phyloP scores from a whole-genome alignment of 495 filamentous ascomycete genomes.

The Hypoxylon crocopeplum region DNA sequence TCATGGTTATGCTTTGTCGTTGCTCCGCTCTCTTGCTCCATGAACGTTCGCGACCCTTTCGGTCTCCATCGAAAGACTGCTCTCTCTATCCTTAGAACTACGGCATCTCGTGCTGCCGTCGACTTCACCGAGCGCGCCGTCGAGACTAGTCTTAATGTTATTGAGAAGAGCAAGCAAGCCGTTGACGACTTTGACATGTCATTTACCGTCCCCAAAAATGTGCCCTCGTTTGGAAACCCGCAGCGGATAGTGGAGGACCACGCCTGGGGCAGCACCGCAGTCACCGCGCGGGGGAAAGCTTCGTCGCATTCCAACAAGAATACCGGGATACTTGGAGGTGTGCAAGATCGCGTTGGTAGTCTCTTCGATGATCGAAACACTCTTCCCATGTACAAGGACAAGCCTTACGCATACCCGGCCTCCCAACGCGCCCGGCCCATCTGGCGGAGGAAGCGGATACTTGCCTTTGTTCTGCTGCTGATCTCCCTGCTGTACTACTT shows the following conservation, averaged over 20 bases:
- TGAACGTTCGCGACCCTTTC: constrained; percentile 63
- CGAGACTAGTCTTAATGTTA: constrained; percentile 49
- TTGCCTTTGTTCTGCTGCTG: constrained; percentile 48
- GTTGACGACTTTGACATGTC: constrained; percentile 64
- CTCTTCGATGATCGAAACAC: constrained; percentile 63
- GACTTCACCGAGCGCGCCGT: constrained; percentile 49
- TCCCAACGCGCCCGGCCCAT: constrained; percentile 56
- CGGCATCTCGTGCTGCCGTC: constrained; percentile 47
- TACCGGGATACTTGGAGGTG: constrained; percentile 51
- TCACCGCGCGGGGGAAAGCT: constrained; percentile 31
- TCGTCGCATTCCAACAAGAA: constrained; percentile 35
- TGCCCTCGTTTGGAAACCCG: constrained; percentile 73
- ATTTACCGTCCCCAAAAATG: constrained; percentile 69
- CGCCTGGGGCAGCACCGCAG: constrained; percentile 63
- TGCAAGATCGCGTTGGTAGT: constrained; percentile 52
- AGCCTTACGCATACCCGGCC: constrained; percentile 77
- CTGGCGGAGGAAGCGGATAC: constrained; percentile 59
- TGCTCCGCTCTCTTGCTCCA: constrained; percentile 37
- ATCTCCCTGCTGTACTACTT: constrained; percentile 65
- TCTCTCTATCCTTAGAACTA: constrained; percentile 52
- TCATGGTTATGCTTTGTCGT: constrained; percentile 18
- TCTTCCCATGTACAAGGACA: constrained; percentile 98
- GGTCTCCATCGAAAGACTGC: constrained; percentile 55
- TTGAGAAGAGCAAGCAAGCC: constrained; percentile 51
- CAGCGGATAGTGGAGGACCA: constrained; percentile 73